These are phyloP conservation scores for Borovskyia barvae DNA, from an alignment of 208 protist genomes.

Conservation along the genomic window DNA sequence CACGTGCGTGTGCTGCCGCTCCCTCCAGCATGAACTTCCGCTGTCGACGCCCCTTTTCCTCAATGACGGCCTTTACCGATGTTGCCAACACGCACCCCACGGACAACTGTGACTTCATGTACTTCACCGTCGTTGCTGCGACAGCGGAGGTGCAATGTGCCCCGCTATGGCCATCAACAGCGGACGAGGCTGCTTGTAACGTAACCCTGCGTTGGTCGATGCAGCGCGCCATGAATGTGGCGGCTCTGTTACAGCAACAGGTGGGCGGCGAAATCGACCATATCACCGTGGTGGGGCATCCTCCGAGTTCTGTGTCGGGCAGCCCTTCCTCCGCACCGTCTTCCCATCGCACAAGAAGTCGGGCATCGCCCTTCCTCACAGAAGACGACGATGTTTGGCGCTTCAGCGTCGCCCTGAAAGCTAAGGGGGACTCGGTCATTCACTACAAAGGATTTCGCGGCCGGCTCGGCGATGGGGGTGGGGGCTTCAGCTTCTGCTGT, in stretches of 20 bases:
- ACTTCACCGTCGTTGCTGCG: slow-evolving; percentile 48
- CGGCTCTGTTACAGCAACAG: slow-evolving; percentile 9
- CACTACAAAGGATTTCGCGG: slow-evolving; percentile 79
- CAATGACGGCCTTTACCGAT: slow-evolving; percentile 31
- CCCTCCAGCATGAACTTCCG: slow-evolving; percentile 25
- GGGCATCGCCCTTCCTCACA: slow-evolving; percentile 3
- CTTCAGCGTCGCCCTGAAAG: slow-evolving; percentile 36
- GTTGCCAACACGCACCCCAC: slow-evolving; percentile 27
- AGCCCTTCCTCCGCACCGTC: background rate
- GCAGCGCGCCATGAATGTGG: slow-evolving; percentile 11
- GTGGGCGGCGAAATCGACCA: slow-evolving; percentile 20
- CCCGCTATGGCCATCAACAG: background rate
- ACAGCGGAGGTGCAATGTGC: slow-evolving; percentile 31
- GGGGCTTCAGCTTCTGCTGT: slow-evolving; percentile 86
- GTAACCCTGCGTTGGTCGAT: slow-evolving; percentile 30
- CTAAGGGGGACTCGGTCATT: slow-evolving; percentile 30
- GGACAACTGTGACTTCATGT: slow-evolving; percentile 60
- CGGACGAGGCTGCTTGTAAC: slow-evolving; percentile 11
- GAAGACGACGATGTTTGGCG: slow-evolving; percentile 53
- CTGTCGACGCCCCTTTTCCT: slow-evolving; percentile 56
- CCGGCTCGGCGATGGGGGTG: too few species aligned
- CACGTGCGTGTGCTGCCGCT: background rate
- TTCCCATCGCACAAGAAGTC: background rate
- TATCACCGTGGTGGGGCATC: too few species aligned
- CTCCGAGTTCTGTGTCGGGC: too few species aligned